These are phyloP conservation scores for Wickerhamiella parazyma DNA, from an alignment of 805 yeast genomes.

Conservation along the genomic window DNA sequence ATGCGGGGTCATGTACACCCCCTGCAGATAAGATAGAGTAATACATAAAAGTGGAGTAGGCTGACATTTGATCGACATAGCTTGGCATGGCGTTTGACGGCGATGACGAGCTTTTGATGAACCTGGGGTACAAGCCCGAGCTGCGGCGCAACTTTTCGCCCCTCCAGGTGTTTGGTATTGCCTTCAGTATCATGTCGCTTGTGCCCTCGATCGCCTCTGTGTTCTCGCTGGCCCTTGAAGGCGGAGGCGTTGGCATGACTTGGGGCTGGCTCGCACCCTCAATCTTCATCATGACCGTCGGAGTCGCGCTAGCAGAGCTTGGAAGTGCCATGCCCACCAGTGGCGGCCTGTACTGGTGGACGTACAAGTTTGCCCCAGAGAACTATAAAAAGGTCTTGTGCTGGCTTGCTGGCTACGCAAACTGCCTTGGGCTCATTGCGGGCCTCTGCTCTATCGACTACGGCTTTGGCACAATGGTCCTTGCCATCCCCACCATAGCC, in stretches of 20 bases:
- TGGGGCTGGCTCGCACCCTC: conserved; percentile 67
- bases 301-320: conserved; percentile 49
- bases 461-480: conserved; percentile 52
- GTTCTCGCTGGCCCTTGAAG: conserved; percentile 38
- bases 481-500: conserved; percentile 27
- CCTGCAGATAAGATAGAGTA: background rate
- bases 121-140: conserved; percentile 62
- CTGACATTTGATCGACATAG: background rate
- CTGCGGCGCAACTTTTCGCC: conserved; percentile 47
- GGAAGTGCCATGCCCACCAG: conserved; percentile 63
- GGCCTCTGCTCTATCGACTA: conserved; percentile 58
- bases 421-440: conserved; percentile 51
- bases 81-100: background rate
- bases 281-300: conserved; percentile 40
- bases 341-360: conserved; percentile 63
- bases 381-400: conserved; percentile 38
- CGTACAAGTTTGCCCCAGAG: conserved; percentile 52
- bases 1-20: background rate
- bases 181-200: conserved; percentile 60
- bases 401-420: conserved; percentile 52
- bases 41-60: background rate
- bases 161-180: conserved; percentile 54
- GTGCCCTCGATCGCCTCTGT: conserved; percentile 45
- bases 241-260: conserved; percentile 51
- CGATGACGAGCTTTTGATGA: conserved; percentile 26